Conservation (phyloP, 164 flowering plant species). For the Hamamelis virginiana region DNA sequence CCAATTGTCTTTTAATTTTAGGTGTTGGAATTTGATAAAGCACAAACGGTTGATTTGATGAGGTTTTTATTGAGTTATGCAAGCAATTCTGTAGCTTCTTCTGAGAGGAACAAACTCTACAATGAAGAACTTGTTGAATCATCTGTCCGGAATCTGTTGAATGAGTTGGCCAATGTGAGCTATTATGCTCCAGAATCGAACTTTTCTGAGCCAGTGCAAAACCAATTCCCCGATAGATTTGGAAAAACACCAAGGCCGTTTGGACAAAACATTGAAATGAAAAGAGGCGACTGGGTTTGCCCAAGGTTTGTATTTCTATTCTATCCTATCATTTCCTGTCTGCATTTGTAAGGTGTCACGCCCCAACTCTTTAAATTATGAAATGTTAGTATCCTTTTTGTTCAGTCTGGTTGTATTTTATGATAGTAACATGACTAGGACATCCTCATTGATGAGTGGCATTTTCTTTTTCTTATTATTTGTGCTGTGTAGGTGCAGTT, state of each 20-base stretch:
- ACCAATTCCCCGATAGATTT: slow-evolving; percentile 38
- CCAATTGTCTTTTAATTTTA: slow-evolving; percentile 17
- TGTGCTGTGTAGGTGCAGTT: slow-evolving; percentile 65
- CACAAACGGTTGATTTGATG: slow-evolving; percentile 68
- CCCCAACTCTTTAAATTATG: too few relatives aligned
- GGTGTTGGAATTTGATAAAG: slow-evolving; percentile 48
- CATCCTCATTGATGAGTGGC: background rate
- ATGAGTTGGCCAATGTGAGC: slow-evolving; percentile 46
- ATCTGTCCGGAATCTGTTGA: slow-evolving; percentile 68
- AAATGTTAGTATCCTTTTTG: background rate
- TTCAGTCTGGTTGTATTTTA: background rate
- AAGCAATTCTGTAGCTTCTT: slow-evolving; percentile 33
- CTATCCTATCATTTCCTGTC: background rate
- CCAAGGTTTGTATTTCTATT: slow-evolving; percentile 45
- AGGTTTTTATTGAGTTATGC: slow-evolving; percentile 70
- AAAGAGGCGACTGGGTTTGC: slow-evolving; percentile 89
- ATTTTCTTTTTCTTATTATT: background rate
- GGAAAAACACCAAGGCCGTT: slow-evolving; percentile 37
- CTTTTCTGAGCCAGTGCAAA: slow-evolving; percentile 29
- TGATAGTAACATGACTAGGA: background rate
- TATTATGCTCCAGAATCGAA: slow-evolving; percentile 16
- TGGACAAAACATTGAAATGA: slow-evolving; percentile 65
- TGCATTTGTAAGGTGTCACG: too few relatives aligned
- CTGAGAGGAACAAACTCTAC: slow-evolving; percentile 26
- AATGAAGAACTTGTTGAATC: slow-evolving; percentile 53